phyloP scores from a whole-genome alignment of 148 eudicot genomes.

The Heliosperma pusillum region DNA sequence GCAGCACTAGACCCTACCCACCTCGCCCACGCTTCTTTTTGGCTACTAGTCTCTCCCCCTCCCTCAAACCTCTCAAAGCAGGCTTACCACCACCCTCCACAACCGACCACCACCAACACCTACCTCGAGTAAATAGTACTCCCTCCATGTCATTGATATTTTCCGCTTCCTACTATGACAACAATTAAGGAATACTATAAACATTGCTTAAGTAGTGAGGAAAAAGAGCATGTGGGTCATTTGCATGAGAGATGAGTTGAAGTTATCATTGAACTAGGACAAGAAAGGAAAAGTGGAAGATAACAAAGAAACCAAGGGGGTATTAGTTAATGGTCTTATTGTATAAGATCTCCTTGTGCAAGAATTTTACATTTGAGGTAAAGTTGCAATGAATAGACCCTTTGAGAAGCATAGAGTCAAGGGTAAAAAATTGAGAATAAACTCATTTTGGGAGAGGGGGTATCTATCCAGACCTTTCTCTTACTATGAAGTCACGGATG shows the following conservation, averaged over 20 bases:
- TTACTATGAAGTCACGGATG: constrained; percentile 52
- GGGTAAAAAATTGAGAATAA: neutral
- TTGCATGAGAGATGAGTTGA: neutral
- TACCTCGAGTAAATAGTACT: no score
- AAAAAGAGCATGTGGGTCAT: no score
- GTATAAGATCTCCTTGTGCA: neutral
- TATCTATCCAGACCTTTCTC: constrained; percentile 41
- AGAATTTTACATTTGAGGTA: neutral
- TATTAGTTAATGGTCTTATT: neutral
- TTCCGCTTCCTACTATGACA: no score
- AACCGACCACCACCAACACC: no score
- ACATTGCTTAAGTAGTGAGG: no score
- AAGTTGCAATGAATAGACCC: neutral
- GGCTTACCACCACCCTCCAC: no score
- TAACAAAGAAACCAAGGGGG: neutral
- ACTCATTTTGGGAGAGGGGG: neutral
- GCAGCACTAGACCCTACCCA: no score
- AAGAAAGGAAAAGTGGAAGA: neutral
- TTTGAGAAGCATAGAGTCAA: neutral
- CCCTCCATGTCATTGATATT: no score
- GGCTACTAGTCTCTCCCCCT: no score
- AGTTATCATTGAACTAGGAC: neutral
- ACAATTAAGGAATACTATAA: no score
- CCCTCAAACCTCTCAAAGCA: no score
- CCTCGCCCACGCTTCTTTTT: no score